Evolutionary conservation across 768 basidiomycete genomes (phyloP), one percentile per base, ranked within the genome.

Genomic region (Boletus vinaceobasis): DNA sequence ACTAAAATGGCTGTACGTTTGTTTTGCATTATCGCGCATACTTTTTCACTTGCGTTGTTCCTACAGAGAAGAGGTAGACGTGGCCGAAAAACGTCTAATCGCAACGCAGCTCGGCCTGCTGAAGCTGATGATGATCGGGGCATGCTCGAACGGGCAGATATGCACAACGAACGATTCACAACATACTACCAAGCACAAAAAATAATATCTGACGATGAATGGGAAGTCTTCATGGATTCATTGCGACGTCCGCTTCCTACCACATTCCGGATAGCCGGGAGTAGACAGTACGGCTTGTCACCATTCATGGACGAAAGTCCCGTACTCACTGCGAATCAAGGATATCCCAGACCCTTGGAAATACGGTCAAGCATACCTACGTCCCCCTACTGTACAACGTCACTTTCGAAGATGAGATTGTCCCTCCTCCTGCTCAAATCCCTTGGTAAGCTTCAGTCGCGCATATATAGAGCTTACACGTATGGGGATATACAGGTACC

Each of bases 231-330:
- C 55, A 71, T 93, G 59, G 77, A 81, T 6, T 69, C 80, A 1
- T 68, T 96, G 53, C 79, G 82, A 40, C 75, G 75, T 27, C 89
- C 90, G 36, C 75, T 98, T 38, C 97, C 97, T 4, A 96, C 93
- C 1, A 97, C 95, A 0, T 99, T 99, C 71, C 80, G 97, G 38
- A 86, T 99, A 17, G 87, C 93, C 0, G 92, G 93, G 0, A 92
- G 87, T 59, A 79, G 93, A 68, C 81, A 88, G 95, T 95, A 68
- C 53, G 77, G 60, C n/a, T 39, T 36, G 50, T 50, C 11, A 21
- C 10, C 19, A 17, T 42, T 33, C 19, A 37, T 6, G 0, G 19
- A 21, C 7, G 31, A 19, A 15, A 7, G 3, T 9, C 2, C 13
- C n/a, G 37, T 57, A 8, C 57, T 60, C n/a, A 59, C 21, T n/a